phyloP scores from a whole-genome alignment of 495 filamentous ascomycete species.

The Sabuloglossum arenarium region DNA sequence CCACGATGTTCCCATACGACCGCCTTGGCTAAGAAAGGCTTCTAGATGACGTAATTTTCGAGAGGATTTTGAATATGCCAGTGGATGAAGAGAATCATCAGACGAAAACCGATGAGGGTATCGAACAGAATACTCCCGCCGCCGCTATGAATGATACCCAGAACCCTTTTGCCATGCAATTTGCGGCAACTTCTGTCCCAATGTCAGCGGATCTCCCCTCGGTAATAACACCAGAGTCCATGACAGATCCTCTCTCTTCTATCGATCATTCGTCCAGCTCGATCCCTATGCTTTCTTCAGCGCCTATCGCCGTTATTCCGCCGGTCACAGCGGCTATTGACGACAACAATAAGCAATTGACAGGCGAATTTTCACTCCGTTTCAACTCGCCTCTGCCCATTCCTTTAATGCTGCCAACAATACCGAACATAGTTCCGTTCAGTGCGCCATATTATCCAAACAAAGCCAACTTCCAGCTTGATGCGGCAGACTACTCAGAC shows the following conservation, averaged over 20 bases:
- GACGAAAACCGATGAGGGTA: background rate
- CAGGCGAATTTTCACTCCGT: background rate
- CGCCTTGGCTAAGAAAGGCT: background rate
- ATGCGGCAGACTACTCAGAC: background rate
- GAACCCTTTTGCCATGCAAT: background rate
- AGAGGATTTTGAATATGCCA: background rate
- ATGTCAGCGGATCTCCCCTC: background rate
- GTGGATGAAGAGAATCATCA: background rate
- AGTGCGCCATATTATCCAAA: background rate
- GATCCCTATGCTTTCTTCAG: background rate
- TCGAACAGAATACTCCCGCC: background rate
- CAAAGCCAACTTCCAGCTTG: background rate
- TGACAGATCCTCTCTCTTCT: background rate
- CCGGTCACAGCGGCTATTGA: background rate
- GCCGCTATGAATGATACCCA: background rate
- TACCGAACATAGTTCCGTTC: background rate
- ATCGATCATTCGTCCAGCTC: background rate
- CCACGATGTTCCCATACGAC: background rate
- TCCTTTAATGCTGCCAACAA: background rate
- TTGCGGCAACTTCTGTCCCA: background rate
- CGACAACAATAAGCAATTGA: background rate
- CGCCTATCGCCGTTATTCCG: background rate
- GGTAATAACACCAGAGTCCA: background rate
- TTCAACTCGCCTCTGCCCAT: background rate
- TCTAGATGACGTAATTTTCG: background rate